Percentiles rank a stretch among this genome's conserved stretches.
phyloP scores from a whole-genome alignment of 2,329 filamentous ascomycete genomes.

The Chaetomiaceae sp. region DNA sequence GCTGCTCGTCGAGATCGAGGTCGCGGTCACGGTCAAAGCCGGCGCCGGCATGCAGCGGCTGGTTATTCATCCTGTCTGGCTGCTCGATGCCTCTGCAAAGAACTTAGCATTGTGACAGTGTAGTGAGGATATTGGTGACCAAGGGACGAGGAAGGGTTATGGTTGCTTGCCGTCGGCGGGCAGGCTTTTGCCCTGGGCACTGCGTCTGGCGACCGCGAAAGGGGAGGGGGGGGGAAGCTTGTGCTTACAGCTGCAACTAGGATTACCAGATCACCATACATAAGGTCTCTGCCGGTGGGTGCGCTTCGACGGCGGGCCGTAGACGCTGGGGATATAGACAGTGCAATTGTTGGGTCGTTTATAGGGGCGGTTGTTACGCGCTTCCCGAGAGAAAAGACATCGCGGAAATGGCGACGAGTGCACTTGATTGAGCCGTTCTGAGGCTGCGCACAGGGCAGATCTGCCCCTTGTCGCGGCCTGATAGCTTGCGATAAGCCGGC shows the following conservation, averaged over 20 bases:
- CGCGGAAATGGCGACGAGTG: not conserved
- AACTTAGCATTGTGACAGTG: not conserved
- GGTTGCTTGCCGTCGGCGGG: too few species aligned
- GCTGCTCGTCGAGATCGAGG: constrained; percentile 43
- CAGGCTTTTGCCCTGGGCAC: too few species aligned
- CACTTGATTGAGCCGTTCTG: constrained; percentile 11
- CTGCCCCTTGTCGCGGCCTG: constrained; percentile 19
- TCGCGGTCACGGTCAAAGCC: constrained; percentile 47
- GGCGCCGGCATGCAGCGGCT: constrained; percentile 40
- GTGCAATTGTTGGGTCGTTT: too few species aligned
- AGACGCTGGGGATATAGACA: too few species aligned
- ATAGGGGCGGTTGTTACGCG: not conserved
- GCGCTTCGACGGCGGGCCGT: too few species aligned
- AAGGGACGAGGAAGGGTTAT: not conserved
- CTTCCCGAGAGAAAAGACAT: constrained; percentile 12
- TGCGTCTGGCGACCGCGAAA: constrained; percentile 12
- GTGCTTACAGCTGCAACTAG: constrained; percentile 23
- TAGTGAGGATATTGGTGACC: not conserved
- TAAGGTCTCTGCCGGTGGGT: constrained; percentile 11
- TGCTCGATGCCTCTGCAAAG: constrained; percentile 21
- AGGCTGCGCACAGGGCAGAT: constrained; percentile 20
- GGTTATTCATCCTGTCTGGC: constrained; percentile 41
- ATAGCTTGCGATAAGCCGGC: constrained; percentile 26
- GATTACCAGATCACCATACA: too few species aligned
- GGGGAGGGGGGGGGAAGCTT: not conserved